Base-by-base conservation (phyloP, 176 grass and related monocot genomes). In the Puccinellia tenuiflora region DNA sequence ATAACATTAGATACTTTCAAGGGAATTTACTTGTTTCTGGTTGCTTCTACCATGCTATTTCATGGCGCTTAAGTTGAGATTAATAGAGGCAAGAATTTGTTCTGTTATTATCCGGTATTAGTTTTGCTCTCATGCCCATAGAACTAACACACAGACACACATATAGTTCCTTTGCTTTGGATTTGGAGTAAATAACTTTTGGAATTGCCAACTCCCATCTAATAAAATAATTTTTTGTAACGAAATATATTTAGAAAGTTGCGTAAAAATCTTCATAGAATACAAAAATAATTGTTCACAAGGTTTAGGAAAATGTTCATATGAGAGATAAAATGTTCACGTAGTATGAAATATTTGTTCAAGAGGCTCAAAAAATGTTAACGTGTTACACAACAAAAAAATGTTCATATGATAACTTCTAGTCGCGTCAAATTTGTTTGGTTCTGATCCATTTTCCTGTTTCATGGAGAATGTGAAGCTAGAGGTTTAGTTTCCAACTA, bases 11-110 rank as follows among this genome's bases (percentile, higher is more conserved):
- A 21, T 22, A 37, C 54, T 51, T 30, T 31, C 18, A 42, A 39
- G 11, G 34, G 2, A 22, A 68, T 2, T 20, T 53, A 35, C 26
- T 31, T 79, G 0, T 79, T 72, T 72, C 15, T 50, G 52, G 28
- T 50, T 79, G 51, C 14, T 38, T 35, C 20, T 45, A 70, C 29
- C 43, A 5, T 39, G 6, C 9, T 1, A 34, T 61, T 71, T 47
- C 9, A 60, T 70, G 51, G 28, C 24, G 26, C 28, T 78, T 79
- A 60, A 57, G 40, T 85, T 79, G 37, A 57, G 38, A 35, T 79
- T 72, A 53, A 59, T 79, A 40, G 17, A 39, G 70, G 30, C 18
- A 51, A 38, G 34, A 3, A 47, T 62, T 42, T 77, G 31, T 66
- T 85, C 12, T 85, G 74, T 59, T 79, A 28, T 60, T 22, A 3